A percentile compares a stretch with the other conserved stretches of the same genome.
phyloP scores from a whole-genome alignment of 2,329 filamentous ascomycete species.

The Emericellopsis cladophorae region DNA sequence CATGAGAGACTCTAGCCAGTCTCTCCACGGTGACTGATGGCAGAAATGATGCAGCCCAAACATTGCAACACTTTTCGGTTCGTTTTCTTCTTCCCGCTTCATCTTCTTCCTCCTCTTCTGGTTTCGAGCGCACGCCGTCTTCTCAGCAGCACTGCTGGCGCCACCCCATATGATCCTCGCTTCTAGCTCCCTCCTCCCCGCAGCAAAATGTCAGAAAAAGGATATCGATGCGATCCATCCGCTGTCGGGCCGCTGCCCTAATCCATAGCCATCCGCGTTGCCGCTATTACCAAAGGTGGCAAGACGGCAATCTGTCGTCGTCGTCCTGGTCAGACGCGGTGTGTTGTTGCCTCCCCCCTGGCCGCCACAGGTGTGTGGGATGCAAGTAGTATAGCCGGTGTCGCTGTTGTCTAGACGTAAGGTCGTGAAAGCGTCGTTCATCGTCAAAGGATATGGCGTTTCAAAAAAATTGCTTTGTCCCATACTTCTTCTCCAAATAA shows the following conservation, averaged over 20 bases:
- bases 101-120: slow-evolving; percentile 3
- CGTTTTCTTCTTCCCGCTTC: not conserved
- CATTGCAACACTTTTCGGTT: slow-evolving; percentile 1
- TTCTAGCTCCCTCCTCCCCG: too few species aligned
- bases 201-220: too few species aligned
- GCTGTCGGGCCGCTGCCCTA: too few species aligned
- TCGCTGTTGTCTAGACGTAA: slow-evolving; percentile 31
- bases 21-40: not conserved
- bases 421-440: slow-evolving; percentile 31
- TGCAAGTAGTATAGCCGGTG: slow-evolving; percentile 15
- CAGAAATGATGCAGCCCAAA: not conserved
- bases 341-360: not conserved
- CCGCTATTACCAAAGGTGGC: not conserved
- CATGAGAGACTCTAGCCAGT: too few species aligned
- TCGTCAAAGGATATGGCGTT: slow-evolving; percentile 25
- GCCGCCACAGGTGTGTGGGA: not conserved
- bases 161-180: too few species aligned
- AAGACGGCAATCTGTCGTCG: not conserved
- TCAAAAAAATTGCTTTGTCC: slow-evolving; percentile 16
- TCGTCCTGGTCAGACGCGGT: slow-evolving; percentile 1
- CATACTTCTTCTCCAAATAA: slow-evolving; percentile 11
- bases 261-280: not conserved
- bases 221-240: too few species aligned
- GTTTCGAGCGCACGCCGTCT: too few species aligned
- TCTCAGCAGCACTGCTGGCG: too few species aligned